phyloP scores from a whole-genome alignment of 805 yeast genomes.

The Cyberlindnera maritima region DNA sequence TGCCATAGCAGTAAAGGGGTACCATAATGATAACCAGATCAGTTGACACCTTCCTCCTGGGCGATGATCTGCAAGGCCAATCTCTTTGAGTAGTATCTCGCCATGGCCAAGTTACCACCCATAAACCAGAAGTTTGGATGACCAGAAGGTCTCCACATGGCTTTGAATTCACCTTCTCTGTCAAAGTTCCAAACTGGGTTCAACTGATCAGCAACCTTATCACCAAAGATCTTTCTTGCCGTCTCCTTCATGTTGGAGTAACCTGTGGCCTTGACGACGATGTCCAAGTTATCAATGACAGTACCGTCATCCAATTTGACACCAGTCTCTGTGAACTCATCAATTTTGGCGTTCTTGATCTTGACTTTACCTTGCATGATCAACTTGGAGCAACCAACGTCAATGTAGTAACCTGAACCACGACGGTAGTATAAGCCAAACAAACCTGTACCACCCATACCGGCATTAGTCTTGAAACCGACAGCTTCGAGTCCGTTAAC shows the following conservation, averaged over 20 bases:
- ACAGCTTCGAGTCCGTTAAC: slow-evolving; percentile 31
- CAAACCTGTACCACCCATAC: slow-evolving; percentile 43
- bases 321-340: slow-evolving; percentile 35
- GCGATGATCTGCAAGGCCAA: slow-evolving; percentile 42
- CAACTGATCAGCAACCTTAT: slow-evolving; percentile 33
- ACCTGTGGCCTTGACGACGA: slow-evolving; percentile 45
- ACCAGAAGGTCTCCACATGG: slow-evolving; percentile 39
- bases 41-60: slow-evolving; percentile 26
- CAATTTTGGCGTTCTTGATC: slow-evolving; percentile 36
- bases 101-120: slow-evolving; percentile 41
- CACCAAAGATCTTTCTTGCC: slow-evolving; percentile 37
- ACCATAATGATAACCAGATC: not conserved
- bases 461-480: slow-evolving; percentile 42
- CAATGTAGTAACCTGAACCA: slow-evolving; percentile 47
- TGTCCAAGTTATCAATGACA: slow-evolving; percentile 32
- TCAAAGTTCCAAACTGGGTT: slow-evolving; percentile 43
- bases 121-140: slow-evolving; percentile 40
- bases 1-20: not conserved
- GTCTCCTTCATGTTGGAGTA: slow-evolving; percentile 42
- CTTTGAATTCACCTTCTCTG: slow-evolving; percentile 41
- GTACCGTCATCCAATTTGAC: slow-evolving; percentile 41
- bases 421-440: slow-evolving; percentile 38
- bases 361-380: slow-evolving; percentile 39
- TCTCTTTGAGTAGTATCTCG: slow-evolving; percentile 38
- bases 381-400: slow-evolving; percentile 41